phyloP scores from a whole-genome alignment of 306 rosid species.

The Cicer yamashitae region DNA sequence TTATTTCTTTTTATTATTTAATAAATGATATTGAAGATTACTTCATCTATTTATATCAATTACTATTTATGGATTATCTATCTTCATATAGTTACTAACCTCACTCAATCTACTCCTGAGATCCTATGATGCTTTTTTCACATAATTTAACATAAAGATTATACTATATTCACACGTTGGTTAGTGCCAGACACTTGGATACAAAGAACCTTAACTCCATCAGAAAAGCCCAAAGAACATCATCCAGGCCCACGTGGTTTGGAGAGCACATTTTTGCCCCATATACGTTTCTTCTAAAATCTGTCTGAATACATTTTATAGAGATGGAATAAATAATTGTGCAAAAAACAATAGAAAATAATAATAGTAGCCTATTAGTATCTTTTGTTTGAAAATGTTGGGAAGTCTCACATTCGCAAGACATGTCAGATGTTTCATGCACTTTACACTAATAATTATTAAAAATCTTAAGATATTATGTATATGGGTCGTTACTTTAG shows the following conservation, averaged over 20 bases:
- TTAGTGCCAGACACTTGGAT: background rate
- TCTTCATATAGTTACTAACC: too few relatives aligned
- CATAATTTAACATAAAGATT: background rate
- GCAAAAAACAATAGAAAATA: background rate
- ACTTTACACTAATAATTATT: too few relatives aligned
- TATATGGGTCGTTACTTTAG: too few relatives aligned
- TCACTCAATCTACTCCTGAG: too few relatives aligned
- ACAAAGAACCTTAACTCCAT: background rate
- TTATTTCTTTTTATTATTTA: too few relatives aligned
- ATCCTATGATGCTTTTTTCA: background rate
- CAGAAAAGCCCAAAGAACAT: constrained; percentile 22
- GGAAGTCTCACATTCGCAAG: too few relatives aligned
- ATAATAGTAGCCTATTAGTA: background rate
- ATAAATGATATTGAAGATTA: too few relatives aligned
- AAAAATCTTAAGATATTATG: too few relatives aligned
- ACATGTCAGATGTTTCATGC: too few relatives aligned
- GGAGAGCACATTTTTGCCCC: constrained; percentile 18
- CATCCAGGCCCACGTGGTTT: constrained; percentile 25
- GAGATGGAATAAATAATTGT: background rate
- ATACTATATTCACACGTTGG: too few relatives aligned
- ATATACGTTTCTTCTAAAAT: background rate
- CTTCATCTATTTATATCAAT: too few relatives aligned
- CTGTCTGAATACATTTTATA: background rate
- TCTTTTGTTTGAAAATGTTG: background rate
- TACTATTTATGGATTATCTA: too few relatives aligned